Evolutionary conservation across 129 eudicot genomes (phyloP).

Genomic region (Flaveria trinervia): DNA sequence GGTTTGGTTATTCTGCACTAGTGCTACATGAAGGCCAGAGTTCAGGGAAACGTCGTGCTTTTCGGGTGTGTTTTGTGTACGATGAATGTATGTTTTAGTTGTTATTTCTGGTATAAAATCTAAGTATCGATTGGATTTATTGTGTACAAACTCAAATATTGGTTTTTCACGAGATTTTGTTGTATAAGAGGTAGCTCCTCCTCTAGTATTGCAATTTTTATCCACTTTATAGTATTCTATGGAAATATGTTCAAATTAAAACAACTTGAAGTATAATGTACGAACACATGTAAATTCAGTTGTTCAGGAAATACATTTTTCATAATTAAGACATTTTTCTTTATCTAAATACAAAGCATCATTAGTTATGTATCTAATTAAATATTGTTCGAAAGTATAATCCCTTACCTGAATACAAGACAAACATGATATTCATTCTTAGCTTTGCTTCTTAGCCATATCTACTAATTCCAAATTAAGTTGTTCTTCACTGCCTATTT

Average conservation of each 20-base stretch:
- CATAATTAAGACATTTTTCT: not conserved
- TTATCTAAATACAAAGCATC: not conserved
- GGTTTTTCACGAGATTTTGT: not conserved
- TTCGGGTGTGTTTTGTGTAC: slow-evolving; percentile 27
- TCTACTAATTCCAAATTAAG: too few species aligned
- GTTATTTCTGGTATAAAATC: slow-evolving; percentile 28
- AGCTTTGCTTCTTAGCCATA: not conserved
- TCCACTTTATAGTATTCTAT: not conserved
- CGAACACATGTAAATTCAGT: not conserved
- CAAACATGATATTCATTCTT: not conserved
- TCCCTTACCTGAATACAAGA: not conserved
- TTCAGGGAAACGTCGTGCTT: slow-evolving; percentile 4
- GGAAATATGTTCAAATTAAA: not conserved
- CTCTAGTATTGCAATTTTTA: not conserved
- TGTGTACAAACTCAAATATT: slow-evolving; percentile 23
- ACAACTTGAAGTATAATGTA: too few species aligned
- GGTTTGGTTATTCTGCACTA: not conserved
- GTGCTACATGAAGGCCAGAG: slow-evolving; percentile 4
- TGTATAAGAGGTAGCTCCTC: slow-evolving; percentile 3
- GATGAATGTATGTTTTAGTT: slow-evolving; percentile 28
- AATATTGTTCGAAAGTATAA: too few species aligned
- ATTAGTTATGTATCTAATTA: not conserved
- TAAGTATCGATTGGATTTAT: not conserved
- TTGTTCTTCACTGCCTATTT: too few species aligned
- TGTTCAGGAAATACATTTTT: too few species aligned